These are phyloP conservation scores for Acaromyces ingoldii DNA, from an alignment of 1,284 basidiomycete species.

Conservation along the genomic window DNA sequence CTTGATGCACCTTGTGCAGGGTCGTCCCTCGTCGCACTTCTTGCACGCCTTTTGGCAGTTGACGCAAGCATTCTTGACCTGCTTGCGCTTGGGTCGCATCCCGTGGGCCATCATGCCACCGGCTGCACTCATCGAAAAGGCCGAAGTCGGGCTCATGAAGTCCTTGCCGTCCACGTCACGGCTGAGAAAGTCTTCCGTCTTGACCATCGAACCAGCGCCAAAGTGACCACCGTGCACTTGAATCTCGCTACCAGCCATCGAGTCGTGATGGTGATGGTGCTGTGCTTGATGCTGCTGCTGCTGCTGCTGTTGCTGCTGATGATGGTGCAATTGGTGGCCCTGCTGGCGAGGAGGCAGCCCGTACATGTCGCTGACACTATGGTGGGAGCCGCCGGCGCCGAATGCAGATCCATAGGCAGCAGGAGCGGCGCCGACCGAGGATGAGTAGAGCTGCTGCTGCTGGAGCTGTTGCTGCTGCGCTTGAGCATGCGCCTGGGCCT, in stretches of 20 bases:
- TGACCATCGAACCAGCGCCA: too few relatives aligned
- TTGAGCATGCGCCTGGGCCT: too few relatives aligned
- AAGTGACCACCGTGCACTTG: not conserved
- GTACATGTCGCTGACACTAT: not conserved
- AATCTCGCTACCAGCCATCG: not conserved
- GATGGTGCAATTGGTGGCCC: not conserved
- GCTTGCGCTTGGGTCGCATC: constrained; percentile 62
- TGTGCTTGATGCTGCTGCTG: too few relatives aligned
- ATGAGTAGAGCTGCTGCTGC: too few relatives aligned
- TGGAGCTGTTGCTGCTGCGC: too few relatives aligned
- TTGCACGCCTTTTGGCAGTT: constrained; percentile 85
- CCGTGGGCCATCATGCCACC: not conserved
- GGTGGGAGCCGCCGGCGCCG: too few relatives aligned
- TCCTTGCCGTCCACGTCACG: too few relatives aligned
- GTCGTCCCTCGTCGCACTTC: constrained; percentile 79
- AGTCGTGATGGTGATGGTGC: not conserved
- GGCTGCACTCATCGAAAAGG: too few relatives aligned
- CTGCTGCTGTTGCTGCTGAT: not conserved
- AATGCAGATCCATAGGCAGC: too few relatives aligned
- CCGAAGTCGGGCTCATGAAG: too few relatives aligned
- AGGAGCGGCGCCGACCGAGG: too few relatives aligned
- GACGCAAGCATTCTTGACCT: constrained; percentile 84
- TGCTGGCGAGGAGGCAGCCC: not conserved
- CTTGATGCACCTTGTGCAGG: constrained; percentile 77
- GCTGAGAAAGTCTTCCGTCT: too few relatives aligned